phyloP scores from a whole-genome alignment of 805 yeast genomes.

The Metschnikowia matae region DNA sequence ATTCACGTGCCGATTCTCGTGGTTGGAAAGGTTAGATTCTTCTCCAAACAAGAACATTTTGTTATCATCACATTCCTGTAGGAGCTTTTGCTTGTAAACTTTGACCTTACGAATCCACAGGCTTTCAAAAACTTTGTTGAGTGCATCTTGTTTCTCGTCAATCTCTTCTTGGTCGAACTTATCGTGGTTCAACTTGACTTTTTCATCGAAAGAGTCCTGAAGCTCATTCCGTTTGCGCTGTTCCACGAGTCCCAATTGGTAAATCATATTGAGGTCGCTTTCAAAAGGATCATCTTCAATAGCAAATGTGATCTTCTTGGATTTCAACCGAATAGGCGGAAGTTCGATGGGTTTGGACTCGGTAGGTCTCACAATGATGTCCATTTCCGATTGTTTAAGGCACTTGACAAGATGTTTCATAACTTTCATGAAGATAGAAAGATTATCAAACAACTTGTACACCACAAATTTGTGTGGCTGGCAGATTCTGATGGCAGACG shows the following conservation, averaged over 20 bases:
- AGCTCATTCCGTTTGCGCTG: conserved; percentile 37
- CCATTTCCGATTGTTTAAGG: conserved; percentile 19
- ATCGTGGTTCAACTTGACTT: background rate
- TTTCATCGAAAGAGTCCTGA: conserved; percentile 19
- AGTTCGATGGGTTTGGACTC: conserved; percentile 25
- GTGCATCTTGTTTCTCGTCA: conserved; percentile 4
- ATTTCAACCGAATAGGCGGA: conserved; percentile 27
- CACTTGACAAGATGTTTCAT: conserved; percentile 31
- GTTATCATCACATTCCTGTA: conserved; percentile 14
- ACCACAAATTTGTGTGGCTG: conserved; percentile 40
- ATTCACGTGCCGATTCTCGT: conserved; percentile 24
- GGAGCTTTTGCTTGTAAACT: conserved; percentile 31
- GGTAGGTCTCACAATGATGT: conserved; percentile 25
- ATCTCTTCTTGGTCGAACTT: background rate
- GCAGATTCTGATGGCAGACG: conserved; percentile 24
- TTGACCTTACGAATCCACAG: conserved; percentile 67
- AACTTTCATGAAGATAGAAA: conserved; percentile 32
- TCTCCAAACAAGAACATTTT: conserved; percentile 33
- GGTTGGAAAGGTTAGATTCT: conserved; percentile 20
- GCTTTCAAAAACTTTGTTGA: conserved; percentile 9
- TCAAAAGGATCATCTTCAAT: conserved; percentile 48
- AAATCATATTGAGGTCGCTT: conserved; percentile 36
- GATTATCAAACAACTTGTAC: conserved; percentile 35
- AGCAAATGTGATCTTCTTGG: conserved; percentile 25
- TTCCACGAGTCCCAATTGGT: conserved; percentile 38